Conservation (phyloP, 768 basidiomycete species). For the Kwoniella dejecticola region DNA sequence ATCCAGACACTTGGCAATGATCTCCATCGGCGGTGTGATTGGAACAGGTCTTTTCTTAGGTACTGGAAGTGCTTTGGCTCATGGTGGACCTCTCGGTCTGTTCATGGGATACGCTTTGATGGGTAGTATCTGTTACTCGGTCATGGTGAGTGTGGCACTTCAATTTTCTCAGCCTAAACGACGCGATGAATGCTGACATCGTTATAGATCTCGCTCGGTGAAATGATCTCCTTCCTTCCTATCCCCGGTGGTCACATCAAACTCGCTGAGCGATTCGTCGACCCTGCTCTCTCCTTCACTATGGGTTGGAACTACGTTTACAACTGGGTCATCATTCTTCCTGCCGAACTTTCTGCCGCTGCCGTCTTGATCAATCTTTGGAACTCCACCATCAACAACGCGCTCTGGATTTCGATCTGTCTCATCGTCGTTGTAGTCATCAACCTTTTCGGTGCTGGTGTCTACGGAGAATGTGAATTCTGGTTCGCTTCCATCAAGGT, state of each 20-base stretch:
- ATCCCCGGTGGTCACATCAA: conserved; percentile 49
- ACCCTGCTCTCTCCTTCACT: conserved; percentile 59
- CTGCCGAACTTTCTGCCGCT: conserved; percentile 73
- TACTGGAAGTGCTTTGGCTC: conserved; percentile 54
- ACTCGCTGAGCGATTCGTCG: conserved; percentile 59
- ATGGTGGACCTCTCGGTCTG: conserved; percentile 49
- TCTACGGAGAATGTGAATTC: conserved; percentile 67
- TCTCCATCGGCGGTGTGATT: conserved; percentile 40
- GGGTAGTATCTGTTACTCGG: conserved; percentile 55
- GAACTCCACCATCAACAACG: conserved; percentile 62
- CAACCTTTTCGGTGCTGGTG: conserved; percentile 51
- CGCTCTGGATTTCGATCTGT: conserved; percentile 78
- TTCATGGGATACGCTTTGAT: conserved; percentile 42
- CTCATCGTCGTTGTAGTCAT: conserved; percentile 71
- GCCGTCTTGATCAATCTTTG: conserved; percentile 66
- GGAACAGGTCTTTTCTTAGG: conserved; percentile 64
- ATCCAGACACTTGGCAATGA: conserved; percentile 36
- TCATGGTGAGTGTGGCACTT: conserved; percentile 62
- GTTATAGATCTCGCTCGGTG: conserved; percentile 36
- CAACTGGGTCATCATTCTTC: conserved; percentile 61
- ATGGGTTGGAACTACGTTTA: conserved; percentile 48
- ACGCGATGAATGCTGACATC: background rate
- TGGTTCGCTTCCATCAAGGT: conserved; percentile 91
- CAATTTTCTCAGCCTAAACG: background rate
- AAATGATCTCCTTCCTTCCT: conserved; percentile 48